Evolutionary conservation across 805 yeast species (phyloP), one percentile per base, ranked within the genome.

Genomic region (Candida insectorum): DNA sequence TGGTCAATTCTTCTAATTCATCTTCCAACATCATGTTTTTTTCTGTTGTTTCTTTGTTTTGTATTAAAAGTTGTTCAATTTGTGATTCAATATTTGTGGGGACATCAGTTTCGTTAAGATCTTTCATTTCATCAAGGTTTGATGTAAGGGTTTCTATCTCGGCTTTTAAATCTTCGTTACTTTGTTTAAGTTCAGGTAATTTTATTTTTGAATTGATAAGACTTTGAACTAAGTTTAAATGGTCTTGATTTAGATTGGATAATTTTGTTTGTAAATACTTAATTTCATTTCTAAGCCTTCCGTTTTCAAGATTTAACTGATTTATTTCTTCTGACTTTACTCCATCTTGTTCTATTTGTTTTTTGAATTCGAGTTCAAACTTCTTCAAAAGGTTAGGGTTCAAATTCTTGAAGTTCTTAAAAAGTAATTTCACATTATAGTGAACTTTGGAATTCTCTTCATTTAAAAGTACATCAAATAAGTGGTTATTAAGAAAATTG

Each of bases 221-320:
- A 44, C 80, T 86, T 58, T 89, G 91, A 4, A 95, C 95, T 24
- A 88, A 76, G 34, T 77, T 83, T 18, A 88, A 76, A 56, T 93
- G 97, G 50, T 89, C 96, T 40, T 76, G 69, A 52, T 85, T 87
- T 39, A 91, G 62, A 2, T 76, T 63, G 3, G 81, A 75, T 49
- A 80, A 79, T 15, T 81, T 74, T 12, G 78, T 68, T 56, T 87
- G 95, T 24, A 88, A 66, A 39, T 77, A 73, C 49, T 84, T 73
- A 33, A 87, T 80, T 43, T 85, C 86, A 43, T 77, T 74, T 16
- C 86, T 73, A 36, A 91, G 63, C 42, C 77, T 75, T 9, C 86
- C 85, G 56, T 91, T 91, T 31, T 77, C 68, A 4, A 75, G 58
- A 38, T 81, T 69, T 30, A 85, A 54, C 11, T 61, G 48, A 33